A percentile compares a stretch with the other conserved stretches of the same genome.
phyloP scores from a whole-genome alignment of 169 alveolate species.

The Plasmodium berghei region DNA sequence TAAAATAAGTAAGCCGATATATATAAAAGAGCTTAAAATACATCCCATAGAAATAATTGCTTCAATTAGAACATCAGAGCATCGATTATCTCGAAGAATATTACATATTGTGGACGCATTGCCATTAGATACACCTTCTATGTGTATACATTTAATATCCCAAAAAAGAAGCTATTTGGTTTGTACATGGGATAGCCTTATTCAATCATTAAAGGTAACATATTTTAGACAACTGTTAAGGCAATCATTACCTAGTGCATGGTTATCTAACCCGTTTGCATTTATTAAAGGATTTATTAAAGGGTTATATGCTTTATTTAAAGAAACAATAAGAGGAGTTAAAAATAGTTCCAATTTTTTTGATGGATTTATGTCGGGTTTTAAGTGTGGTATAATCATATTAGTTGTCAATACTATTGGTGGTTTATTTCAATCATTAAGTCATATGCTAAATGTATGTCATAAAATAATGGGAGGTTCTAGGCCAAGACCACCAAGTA shows the following conservation, averaged over 20 bases:
- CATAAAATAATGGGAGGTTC: constrained; percentile 92
- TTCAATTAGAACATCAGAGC: constrained; percentile 92
- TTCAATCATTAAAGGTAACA: constrained; percentile 86
- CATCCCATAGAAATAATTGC: constrained; percentile 88
- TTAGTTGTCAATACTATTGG: constrained; percentile 89
- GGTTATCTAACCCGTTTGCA: constrained; percentile 92
- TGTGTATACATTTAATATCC: constrained; percentile 88
- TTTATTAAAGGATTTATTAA: constrained; percentile 88
- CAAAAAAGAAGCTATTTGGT: constrained; percentile 86
- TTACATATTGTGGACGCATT: constrained; percentile 90
- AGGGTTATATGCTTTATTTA: constrained; percentile 85
- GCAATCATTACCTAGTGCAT: constrained; percentile 92
- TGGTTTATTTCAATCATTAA: constrained; percentile 90
- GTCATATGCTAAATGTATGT: constrained; percentile 89
- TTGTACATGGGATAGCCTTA: constrained; percentile 88
- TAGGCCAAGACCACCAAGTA: constrained; percentile 90
- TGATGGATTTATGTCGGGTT: constrained; percentile 91
- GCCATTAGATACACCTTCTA: constrained; percentile 94
- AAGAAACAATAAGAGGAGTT: constrained; percentile 87
- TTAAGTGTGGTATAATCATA: constrained; percentile 90
- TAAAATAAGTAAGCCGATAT: constrained; percentile 85
- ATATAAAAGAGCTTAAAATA: constrained; percentile 85
- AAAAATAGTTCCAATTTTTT: constrained; percentile 78
- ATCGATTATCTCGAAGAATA: constrained; percentile 87
- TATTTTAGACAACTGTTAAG: constrained; percentile 91